These are phyloP conservation scores for Suhomyces canberraensis DNA, from an alignment of 805 yeast genomes.

Conservation along the genomic window DNA sequence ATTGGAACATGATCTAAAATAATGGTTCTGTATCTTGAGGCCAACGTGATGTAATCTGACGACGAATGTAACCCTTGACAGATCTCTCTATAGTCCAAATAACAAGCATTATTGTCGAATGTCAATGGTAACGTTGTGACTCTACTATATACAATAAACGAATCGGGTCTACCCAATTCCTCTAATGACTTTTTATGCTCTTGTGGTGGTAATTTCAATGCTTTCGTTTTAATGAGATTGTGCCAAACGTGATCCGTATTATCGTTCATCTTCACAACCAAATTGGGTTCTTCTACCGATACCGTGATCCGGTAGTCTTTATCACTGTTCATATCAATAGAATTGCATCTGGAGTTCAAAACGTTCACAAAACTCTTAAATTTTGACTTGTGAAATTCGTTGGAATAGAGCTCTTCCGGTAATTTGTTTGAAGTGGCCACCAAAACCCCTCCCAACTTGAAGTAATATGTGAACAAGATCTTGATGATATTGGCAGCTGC, in stretches of 20 bases:
- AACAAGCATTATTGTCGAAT: conserved; percentile 38
- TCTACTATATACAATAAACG: conserved; percentile 56
- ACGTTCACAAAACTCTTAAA: conserved; percentile 57
- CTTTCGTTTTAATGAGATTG: conserved; percentile 22
- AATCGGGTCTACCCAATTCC: conserved; percentile 17
- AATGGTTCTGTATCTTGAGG: conserved; percentile 55
- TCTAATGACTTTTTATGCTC: conserved; percentile 8
- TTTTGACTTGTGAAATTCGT: conserved; percentile 56
- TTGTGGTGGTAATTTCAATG: conserved; percentile 11
- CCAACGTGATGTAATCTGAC: conserved; percentile 66
- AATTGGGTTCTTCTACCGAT: conserved; percentile 21
- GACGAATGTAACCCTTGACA: conserved; percentile 59
- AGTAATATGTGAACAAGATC: conserved; percentile 62
- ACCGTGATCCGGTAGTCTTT: conserved; percentile 51
- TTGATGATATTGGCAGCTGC: conserved; percentile 70
- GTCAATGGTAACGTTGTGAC: conserved; percentile 45
- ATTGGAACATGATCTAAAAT: conserved; percentile 61
- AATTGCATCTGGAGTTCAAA: conserved; percentile 55
- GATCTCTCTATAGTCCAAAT: conserved; percentile 50
- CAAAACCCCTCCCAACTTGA: conserved; percentile 70
- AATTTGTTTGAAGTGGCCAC: conserved; percentile 72
- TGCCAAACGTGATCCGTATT: conserved; percentile 28
- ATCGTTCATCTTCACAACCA: conserved; percentile 23
- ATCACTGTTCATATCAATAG: conserved; percentile 58
- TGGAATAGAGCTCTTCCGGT: conserved; percentile 69